Conservation (phyloP, 345 rosid genomes). For the Lumnitzera littorea region DNA sequence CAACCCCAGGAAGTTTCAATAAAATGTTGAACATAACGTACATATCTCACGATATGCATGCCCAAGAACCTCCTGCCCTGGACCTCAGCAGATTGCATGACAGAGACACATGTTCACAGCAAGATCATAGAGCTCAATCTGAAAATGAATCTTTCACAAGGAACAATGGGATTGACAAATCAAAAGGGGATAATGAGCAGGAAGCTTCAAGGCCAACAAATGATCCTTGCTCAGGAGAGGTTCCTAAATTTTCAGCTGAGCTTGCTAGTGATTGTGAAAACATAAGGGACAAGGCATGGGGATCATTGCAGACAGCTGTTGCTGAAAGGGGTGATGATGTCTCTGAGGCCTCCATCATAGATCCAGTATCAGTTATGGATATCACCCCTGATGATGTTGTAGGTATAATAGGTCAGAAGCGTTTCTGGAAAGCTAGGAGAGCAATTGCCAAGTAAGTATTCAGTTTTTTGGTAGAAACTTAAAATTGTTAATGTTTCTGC, state of each 20-base stretch:
- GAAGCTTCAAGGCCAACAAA: slow-evolving; percentile 18
- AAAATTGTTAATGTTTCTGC: not conserved
- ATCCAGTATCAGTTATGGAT: slow-evolving; percentile 48
- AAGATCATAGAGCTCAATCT: slow-evolving; percentile 19
- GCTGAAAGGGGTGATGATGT: slow-evolving; percentile 41
- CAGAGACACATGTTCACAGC: slow-evolving; percentile 23
- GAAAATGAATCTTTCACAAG: slow-evolving; percentile 15
- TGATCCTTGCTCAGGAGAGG: slow-evolving; percentile 22
- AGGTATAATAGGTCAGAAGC: slow-evolving; percentile 78
- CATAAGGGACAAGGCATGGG: slow-evolving; percentile 19
- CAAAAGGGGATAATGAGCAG: slow-evolving; percentile 19
- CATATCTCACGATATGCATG: slow-evolving; percentile 18
- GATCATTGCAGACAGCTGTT: slow-evolving; percentile 25
- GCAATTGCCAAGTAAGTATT: slow-evolving; percentile 77
- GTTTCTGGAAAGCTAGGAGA: slow-evolving; percentile 90
- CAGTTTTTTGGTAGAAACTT: not conserved
- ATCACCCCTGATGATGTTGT: slow-evolving; percentile 83
- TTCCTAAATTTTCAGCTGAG: slow-evolving; percentile 22
- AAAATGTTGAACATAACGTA: slow-evolving; percentile 10
- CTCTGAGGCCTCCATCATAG: slow-evolving; percentile 66
- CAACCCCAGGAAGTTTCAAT: slow-evolving; percentile 14
- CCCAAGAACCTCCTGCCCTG: slow-evolving; percentile 13
- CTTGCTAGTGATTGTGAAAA: slow-evolving; percentile 22
- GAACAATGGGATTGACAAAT: slow-evolving; percentile 10
- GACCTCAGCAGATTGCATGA: slow-evolving; percentile 21